These are phyloP conservation scores for Wallacemonas collosoma DNA, from an alignment of 208 protist species.

Conservation along the genomic window DNA sequence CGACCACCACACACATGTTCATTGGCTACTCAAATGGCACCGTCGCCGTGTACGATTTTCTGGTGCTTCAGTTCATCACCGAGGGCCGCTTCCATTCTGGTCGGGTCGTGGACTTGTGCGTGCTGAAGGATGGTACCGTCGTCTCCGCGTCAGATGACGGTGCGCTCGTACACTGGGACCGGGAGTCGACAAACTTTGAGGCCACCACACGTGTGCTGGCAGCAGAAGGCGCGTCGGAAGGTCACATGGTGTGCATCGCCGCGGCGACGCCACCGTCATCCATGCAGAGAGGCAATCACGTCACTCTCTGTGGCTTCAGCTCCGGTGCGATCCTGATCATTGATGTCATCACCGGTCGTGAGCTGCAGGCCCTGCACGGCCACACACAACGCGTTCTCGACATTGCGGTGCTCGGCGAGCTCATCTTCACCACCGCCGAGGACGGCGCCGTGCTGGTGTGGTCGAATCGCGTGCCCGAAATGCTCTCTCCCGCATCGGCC, in stretches of 20 bases:
- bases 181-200: constrained; percentile 70
- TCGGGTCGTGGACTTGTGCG: constrained; percentile 43
- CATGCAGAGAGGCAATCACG: constrained; percentile 16
- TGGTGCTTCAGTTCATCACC: constrained; percentile 64
- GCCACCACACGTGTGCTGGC: constrained; percentile 53
- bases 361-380: constrained; percentile 47
- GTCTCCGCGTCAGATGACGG: constrained; percentile 80
- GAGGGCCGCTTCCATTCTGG: constrained; percentile 58
- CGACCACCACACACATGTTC: constrained; percentile 73
- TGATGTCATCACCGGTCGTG: constrained; percentile 42
- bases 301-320: constrained; percentile 66
- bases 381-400: constrained; percentile 66
- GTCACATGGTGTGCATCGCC: constrained; percentile 14
- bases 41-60: constrained; percentile 79
- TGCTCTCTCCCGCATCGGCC: constrained; percentile 2
- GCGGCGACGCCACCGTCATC: constrained; percentile 20
- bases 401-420: constrained; percentile 55
- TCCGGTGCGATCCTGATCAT: constrained; percentile 56
- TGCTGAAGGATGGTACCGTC: constrained; percentile 41
- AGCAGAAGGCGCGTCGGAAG: constrained; percentile 3
- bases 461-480: constrained; percentile 29
- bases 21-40: constrained; percentile 72
- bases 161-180: constrained; percentile 80
- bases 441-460: constrained; percentile 77
- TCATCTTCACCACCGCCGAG: constrained; percentile 80